Percentiles rank a stretch among this genome's conserved stretches.
phyloP scores from a whole-genome alignment of 1,284 basidiomycete species.

The Trichosporon asahii region DNA sequence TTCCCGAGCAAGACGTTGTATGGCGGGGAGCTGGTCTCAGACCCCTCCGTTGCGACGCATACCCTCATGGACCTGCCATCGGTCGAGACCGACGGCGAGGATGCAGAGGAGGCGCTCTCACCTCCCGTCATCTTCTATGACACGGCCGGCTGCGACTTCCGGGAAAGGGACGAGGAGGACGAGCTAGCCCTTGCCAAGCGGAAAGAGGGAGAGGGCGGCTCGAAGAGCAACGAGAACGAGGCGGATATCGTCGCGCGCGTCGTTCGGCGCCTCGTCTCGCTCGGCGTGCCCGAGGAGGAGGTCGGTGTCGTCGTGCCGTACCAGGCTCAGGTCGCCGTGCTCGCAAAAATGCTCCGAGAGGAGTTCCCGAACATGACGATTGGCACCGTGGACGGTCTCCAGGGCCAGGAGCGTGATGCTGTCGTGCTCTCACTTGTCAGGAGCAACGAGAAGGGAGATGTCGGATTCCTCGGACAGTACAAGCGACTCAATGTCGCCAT shows the following conservation, averaged over 20 bases:
- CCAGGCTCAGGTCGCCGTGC: constrained; percentile 81
- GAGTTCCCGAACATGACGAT: constrained; percentile 75
- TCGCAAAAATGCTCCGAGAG: constrained; percentile 68
- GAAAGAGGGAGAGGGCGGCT: constrained; percentile 55
- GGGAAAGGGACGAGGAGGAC: constrained; percentile 60
- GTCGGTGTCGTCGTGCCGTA: constrained; percentile 94
- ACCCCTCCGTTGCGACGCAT: constrained; percentile 66
- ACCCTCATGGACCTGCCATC: constrained; percentile 69
- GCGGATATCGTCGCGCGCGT: constrained; percentile 76
- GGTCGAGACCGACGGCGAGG: constrained; percentile 56
- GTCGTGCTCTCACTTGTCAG: constrained; percentile 83
- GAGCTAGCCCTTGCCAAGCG: constrained; percentile 51
- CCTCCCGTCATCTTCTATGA: constrained; percentile 89
- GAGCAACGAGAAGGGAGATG: constrained; percentile 76
- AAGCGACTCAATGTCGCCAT: constrained; percentile 89
- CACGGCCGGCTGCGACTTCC: constrained; percentile 88
- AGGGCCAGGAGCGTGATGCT: constrained; percentile 74
- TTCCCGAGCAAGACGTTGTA: constrained; percentile 87
- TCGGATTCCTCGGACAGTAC: constrained; percentile 88
- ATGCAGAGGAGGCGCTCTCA: constrained; percentile 64
- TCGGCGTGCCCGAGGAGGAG: constrained; percentile 67
- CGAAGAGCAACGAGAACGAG: constrained; percentile 89
- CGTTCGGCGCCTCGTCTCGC: constrained; percentile 69
- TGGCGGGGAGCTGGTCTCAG: constrained; percentile 65
- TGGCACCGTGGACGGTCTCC: constrained; percentile 88